phyloP scores from a whole-genome alignment of 352 stramenopile species.

The Phytophthora aleatoria region DNA sequence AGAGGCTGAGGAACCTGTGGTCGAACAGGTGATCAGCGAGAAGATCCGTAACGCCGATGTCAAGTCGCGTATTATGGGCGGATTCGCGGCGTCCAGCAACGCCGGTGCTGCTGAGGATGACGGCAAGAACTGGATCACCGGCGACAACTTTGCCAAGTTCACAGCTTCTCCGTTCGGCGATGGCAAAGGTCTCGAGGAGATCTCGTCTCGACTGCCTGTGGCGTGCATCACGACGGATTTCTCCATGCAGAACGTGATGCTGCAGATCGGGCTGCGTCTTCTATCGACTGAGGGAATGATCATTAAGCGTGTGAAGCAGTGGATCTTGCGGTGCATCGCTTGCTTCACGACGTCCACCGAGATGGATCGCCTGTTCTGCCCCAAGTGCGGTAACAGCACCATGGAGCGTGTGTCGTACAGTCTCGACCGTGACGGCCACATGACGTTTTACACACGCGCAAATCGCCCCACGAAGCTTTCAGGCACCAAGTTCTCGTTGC shows the following conservation, averaged over 20 bases:
- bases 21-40: slow-evolving; percentile 48
- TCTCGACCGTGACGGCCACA: slow-evolving; percentile 92
- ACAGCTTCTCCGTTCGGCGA: slow-evolving; percentile 78
- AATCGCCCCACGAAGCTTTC: slow-evolving; percentile 90
- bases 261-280: slow-evolving; percentile 88
- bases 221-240: slow-evolving; percentile 90
- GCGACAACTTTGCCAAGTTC: slow-evolving; percentile 66
- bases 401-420: slow-evolving; percentile 95
- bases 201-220: slow-evolving; percentile 55
- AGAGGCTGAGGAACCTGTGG: slow-evolving; percentile 26
- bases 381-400: slow-evolving; percentile 95
- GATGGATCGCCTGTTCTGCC: slow-evolving; percentile 96
- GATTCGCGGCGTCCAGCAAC: slow-evolving; percentile 80
- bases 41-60: slow-evolving; percentile 78
- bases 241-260: slow-evolving; percentile 91
- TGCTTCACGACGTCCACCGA: slow-evolving; percentile 96
- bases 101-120: slow-evolving; percentile 79
- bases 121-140: slow-evolving; percentile 89
- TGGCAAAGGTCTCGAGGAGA: slow-evolving; percentile 63
- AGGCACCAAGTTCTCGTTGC: slow-evolving; percentile 97
- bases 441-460: slow-evolving; percentile 85
- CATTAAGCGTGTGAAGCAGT: slow-evolving; percentile 92
- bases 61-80: slow-evolving; percentile 88
- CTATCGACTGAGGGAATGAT: slow-evolving; percentile 85
- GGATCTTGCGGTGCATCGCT: slow-evolving; percentile 96